These are phyloP conservation scores for Saccharomycopsis capsularis DNA, from an alignment of 805 yeast genomes.

Conservation along the genomic window DNA sequence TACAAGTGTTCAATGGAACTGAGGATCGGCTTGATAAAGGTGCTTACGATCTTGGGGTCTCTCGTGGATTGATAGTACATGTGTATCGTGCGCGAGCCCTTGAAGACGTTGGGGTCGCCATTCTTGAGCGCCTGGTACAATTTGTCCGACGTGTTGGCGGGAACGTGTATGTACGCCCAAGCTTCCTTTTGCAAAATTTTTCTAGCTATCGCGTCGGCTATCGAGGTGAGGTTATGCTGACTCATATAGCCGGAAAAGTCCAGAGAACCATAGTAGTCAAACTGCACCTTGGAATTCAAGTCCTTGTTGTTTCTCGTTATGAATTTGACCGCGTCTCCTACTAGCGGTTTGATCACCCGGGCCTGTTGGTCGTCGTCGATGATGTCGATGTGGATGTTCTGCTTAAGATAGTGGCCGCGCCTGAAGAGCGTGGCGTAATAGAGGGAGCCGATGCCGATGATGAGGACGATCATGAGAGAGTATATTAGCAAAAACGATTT, in stretches of 20 bases:
- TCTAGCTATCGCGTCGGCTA: neutral
- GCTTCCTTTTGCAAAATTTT: conserved; percentile 34
- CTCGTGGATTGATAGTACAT: conserved; percentile 55
- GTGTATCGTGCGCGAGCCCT: conserved; percentile 28
- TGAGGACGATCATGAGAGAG: conserved; percentile 15
- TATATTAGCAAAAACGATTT: conserved; percentile 17
- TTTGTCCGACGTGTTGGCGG: conserved; percentile 38
- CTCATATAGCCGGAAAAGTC: conserved; percentile 1
- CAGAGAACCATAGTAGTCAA: conserved; percentile 6
- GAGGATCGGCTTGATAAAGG: conserved; percentile 40
- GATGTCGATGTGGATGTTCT: conserved; percentile 10
- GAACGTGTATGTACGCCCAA: conserved; percentile 59
- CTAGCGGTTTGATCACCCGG: conserved; percentile 11
- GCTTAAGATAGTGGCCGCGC: conserved; percentile 10
- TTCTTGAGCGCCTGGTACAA: conserved; percentile 26
- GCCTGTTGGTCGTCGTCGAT: conserved; percentile 15
- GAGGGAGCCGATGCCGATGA: conserved; percentile 17
- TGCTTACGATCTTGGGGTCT: conserved; percentile 44
- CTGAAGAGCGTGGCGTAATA: conserved; percentile 17
- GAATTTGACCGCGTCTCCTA: conserved; percentile 13
- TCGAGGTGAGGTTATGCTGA: neutral
- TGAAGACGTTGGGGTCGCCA: conserved; percentile 14
- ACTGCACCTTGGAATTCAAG: conserved; percentile 10
- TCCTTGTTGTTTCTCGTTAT: conserved; percentile 12
- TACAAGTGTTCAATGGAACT: conserved; percentile 17